Evolutionary conservation across 2,329 filamentous ascomycete genomes (phyloP), one percentile per base, ranked within the genome.

Genomic region (Aspergillus pseudoglaucus): DNA sequence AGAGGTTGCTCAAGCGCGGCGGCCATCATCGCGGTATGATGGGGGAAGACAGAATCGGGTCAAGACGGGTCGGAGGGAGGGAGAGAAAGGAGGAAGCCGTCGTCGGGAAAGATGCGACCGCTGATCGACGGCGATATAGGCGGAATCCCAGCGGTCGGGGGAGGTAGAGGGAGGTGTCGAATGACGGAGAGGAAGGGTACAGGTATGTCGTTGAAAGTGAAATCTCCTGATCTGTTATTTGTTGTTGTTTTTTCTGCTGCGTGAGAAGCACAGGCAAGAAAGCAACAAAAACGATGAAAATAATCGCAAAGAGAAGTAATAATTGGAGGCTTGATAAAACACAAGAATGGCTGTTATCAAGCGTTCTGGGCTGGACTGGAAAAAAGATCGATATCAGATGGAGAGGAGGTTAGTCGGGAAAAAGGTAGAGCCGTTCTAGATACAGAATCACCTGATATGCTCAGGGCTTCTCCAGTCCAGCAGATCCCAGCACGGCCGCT

Each of bases 71-170:
- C 25, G 41, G 33, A 50, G 45, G 44, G 51, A 42, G 45, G 44
- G 46, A 42, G 27, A 43, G 44, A 38, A 52, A 46, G 40, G 48
- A 44, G 45, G 54, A 53, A 57, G 65, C 64, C 66, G 67, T 65
- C 66, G 66, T 68, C 67, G 63, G 52, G 59, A 55, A 54, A 30
- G 25, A 58, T 58, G 64, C 60, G 67, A 71, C 68, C 68, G 68
- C 68, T 70, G 66, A 69, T 66, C 66, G 67, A 70, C 68, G 68
- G 64, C 67, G 58, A 61, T 48, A 51, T 46, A 47, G 52, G 47
- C 49, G 45, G 42, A 44, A 23, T 66, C 68, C 68, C 68, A 70
- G 68, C 68, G 68, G 68, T 69, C 67, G 62, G 65, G 67, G 67
- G 57, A 57, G 17, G 44, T 18, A 45, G 18, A 22, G 15, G n/a